Evolutionary conservation across 352 stramenopile species (phyloP), one percentile per base, ranked within the genome.

Genomic region (Pythium aphanidermatum): DNA sequence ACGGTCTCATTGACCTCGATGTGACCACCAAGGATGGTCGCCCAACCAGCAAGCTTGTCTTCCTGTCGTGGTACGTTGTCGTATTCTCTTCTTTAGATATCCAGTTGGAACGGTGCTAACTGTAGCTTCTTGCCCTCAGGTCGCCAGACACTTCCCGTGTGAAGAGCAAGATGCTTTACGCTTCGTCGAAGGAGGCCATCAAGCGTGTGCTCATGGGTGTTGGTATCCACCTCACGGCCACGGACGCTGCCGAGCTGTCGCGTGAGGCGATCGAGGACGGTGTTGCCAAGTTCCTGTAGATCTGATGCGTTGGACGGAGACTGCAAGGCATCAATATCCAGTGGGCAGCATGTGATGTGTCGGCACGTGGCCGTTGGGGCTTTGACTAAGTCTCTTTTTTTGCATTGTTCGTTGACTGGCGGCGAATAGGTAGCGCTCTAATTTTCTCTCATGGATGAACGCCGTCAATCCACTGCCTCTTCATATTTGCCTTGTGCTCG

Each of bases 121-220:
- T n/a, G n/a, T n/a, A n/a, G n/a, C n/a, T n/a, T n/a, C n/a, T n/a
- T n/a, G n/a, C n/a, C n/a, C n/a, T n/a, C n/a, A 87, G 76, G 76
- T 97, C 92, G 48, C 94, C 94, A 17, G 94, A 98, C 66, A 96
- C 81, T 42, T 83, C 88, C 3, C 72, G 66, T 13, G 82, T 98
- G 43, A 95, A 96, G 73, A 77, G 74, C 43, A 98, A 98, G 76
- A 98, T 98, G 94, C 54, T 98, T 28, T 98, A 98, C 77, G 81
- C 83, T 45, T 88, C 86, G 16, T 97, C 86, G 21, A 98, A 98
- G 74, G 92, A 98, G 65, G 74, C 86, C 35, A 83, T 98, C 62
- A 98, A 97, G 75, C 76, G 73, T 58, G 87, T 93, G 37, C 70
- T 98, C n/a, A 80, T 90, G 69, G 94, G 94, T 26, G 88, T 98